Conservation (phyloP, 148 eudicot species). For the Rhododendron ovatum region DNA sequence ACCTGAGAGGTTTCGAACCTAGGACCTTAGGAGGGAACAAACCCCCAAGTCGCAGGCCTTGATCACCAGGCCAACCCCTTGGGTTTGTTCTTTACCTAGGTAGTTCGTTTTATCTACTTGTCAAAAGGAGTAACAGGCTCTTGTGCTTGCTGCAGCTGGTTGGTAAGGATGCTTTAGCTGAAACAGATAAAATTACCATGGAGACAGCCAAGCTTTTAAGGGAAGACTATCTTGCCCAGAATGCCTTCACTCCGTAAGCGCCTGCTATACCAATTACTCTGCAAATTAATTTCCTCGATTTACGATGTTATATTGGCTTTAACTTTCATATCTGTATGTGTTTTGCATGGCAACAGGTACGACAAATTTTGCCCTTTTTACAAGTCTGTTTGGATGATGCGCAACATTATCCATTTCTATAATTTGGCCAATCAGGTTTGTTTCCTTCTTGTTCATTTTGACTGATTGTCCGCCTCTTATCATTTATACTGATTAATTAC, state of each 20-base stretch:
- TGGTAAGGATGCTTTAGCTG: conserved; percentile 98
- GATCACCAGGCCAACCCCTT: too few relatives aligned
- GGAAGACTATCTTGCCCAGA: conserved; percentile 99
- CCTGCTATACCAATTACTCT: background rate
- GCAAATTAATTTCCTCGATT: background rate
- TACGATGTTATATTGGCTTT: background rate
- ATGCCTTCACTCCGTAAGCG: conserved; percentile 94
- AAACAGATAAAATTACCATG: conserved; percentile 87
- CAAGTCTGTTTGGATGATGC: conserved; percentile 99
- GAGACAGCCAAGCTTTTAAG: conserved; percentile 96
- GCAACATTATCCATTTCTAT: conserved; percentile 96
- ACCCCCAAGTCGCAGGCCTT: too few relatives aligned
- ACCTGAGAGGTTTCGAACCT: too few relatives aligned
- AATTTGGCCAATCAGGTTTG: conserved; percentile 94
- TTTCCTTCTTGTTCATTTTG: conserved; percentile 8
- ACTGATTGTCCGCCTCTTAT: background rate
- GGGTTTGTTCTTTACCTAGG: background rate
- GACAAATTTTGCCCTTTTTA: conserved; percentile 98
- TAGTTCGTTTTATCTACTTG: background rate
- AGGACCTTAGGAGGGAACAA: too few relatives aligned
- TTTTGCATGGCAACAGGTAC: conserved; percentile 44
- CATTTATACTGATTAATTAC: background rate
- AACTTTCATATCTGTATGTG: background rate
- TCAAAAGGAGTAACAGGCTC: background rate
- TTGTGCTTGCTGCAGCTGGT: conserved; percentile 66